Evolutionary conservation across 2,329 filamentous ascomycete species (phyloP).

Genomic region (Massarina eburnea): DNA sequence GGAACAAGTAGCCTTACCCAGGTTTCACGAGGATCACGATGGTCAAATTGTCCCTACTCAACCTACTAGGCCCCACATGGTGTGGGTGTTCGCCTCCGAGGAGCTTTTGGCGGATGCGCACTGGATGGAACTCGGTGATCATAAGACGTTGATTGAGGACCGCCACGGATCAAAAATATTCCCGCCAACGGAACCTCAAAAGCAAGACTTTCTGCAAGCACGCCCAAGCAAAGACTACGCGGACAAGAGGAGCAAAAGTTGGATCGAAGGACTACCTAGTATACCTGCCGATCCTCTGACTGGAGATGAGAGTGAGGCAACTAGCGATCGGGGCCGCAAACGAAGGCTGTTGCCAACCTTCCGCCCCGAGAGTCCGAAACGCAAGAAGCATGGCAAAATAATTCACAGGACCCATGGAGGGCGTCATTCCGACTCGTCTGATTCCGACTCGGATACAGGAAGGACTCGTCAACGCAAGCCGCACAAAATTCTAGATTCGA

Average conservation of each 20-base stretch:
- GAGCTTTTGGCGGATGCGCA: constrained; percentile 88
- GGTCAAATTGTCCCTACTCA: constrained; percentile 49
- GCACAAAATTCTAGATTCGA: constrained; percentile 49
- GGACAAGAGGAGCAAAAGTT: constrained; percentile 36
- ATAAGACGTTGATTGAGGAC: constrained; percentile 81
- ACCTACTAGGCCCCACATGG: constrained; percentile 71
- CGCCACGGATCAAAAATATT: constrained; percentile 75
- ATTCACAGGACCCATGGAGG: constrained; percentile 30
- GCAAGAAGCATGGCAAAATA: constrained; percentile 32
- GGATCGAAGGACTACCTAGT: constrained; percentile 33
- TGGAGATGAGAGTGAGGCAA: constrained; percentile 40
- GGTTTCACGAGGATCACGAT: constrained; percentile 31
- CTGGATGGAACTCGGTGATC: constrained; percentile 82
- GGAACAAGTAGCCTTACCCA: constrained; percentile 39
- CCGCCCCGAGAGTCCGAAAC: constrained; percentile 35
- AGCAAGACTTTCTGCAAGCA: constrained; percentile 31
- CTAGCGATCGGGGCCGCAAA: constrained; percentile 42
- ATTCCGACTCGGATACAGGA: constrained; percentile 53
- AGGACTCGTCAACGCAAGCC: constrained; percentile 50
- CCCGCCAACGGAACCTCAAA: constrained; percentile 23
- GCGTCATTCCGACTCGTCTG: constrained; percentile 36
- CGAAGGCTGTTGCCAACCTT: constrained; percentile 32
- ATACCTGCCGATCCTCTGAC: constrained; percentile 28
- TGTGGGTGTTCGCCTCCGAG: constrained; percentile 81
- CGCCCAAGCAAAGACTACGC: constrained; percentile 37